Percentiles rank a stretch among this genome's conserved stretches.
phyloP scores from a whole-genome alignment of 768 basidiomycete genomes.

The Lactifluus echinatus region DNA sequence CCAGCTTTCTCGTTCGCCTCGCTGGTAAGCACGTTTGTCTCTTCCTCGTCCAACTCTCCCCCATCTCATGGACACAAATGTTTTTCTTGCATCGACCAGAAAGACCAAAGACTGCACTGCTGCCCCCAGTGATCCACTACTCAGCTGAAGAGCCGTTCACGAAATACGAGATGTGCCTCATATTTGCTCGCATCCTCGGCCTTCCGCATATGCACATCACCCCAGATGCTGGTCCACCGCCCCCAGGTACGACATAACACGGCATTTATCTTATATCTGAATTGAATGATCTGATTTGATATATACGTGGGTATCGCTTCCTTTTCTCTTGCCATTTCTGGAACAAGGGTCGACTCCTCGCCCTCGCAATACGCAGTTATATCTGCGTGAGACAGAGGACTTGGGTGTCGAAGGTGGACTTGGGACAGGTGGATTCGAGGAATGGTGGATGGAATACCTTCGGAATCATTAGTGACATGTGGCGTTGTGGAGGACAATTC shows the following conservation, averaged over 20 bases:
- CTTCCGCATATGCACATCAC: constrained; percentile 69
- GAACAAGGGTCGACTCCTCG: constrained; percentile 54
- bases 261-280: not conserved
- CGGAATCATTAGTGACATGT: not conserved
- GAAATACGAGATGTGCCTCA: constrained; percentile 87
- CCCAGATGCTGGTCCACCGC: constrained; percentile 58
- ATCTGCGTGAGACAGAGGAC: constrained; percentile 64
- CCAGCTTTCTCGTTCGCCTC: constrained; percentile 71
- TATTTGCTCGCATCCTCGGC: constrained; percentile 62
- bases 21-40: constrained; percentile 38
- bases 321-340: constrained; percentile 2
- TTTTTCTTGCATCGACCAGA: too few relatives aligned
- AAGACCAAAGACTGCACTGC: constrained; percentile 27
- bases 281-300: too few relatives aligned
- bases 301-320: not conserved
- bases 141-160: constrained; percentile 76
- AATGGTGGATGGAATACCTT: constrained; percentile 66
- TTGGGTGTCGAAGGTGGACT: constrained; percentile 46
- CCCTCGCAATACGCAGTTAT: constrained; percentile 74
- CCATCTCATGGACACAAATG: not conserved
- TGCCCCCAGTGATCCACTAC: constrained; percentile 80
- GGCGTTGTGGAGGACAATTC: not conserved
- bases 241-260: constrained; percentile 6
- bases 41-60: constrained; percentile 2
- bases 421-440: constrained; percentile 61